Conservation (phyloP, 306 rosid genomes). For the Lathyrus oleraceus region DNA sequence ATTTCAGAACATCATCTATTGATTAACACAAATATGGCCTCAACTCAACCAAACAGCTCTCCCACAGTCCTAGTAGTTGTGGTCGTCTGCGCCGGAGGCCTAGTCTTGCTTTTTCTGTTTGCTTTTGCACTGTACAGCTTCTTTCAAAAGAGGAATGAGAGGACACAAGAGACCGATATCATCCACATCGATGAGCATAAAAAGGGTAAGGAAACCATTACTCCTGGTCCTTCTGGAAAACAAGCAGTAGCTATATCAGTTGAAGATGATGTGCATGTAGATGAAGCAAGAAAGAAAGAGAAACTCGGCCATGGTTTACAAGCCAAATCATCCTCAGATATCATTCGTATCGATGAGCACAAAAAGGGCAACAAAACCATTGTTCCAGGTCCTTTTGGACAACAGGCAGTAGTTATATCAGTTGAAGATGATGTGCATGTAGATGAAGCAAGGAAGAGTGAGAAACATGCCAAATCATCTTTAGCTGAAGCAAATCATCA, state of each 20-base stretch:
- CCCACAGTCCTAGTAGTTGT: slow-evolving; percentile 53
- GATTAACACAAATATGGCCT: slow-evolving; percentile 47
- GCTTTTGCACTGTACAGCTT: slow-evolving; percentile 55
- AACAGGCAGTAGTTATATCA: slow-evolving; percentile 40
- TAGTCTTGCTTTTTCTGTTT: slow-evolving; percentile 56
- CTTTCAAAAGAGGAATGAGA: slow-evolving; percentile 54
- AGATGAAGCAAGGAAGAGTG: slow-evolving; percentile 47
- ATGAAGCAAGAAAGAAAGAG: slow-evolving; percentile 47
- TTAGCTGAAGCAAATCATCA: slow-evolving; percentile 17
- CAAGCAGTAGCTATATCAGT: slow-evolving; percentile 46
- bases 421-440: slow-evolving; percentile 73
- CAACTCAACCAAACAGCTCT: slow-evolving; percentile 4
- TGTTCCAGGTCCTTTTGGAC: slow-evolving; percentile 64
- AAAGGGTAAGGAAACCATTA: slow-evolving; percentile 49
- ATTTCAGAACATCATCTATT: not conserved
- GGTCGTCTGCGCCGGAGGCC: slow-evolving; percentile 56
- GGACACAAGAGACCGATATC: slow-evolving; percentile 44
- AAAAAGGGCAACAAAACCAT: slow-evolving; percentile 51
- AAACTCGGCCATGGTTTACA: slow-evolving; percentile 40
- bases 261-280: slow-evolving; percentile 70
- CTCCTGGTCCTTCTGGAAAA: slow-evolving; percentile 62
- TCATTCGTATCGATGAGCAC: slow-evolving; percentile 51
- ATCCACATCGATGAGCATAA: slow-evolving; percentile 64
- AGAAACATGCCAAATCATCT: slow-evolving; percentile 37
- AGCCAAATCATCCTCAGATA: slow-evolving; percentile 36